Evolutionary conservation across 1,284 basidiomycete species (phyloP).

Genomic region (Boletus smithii): DNA sequence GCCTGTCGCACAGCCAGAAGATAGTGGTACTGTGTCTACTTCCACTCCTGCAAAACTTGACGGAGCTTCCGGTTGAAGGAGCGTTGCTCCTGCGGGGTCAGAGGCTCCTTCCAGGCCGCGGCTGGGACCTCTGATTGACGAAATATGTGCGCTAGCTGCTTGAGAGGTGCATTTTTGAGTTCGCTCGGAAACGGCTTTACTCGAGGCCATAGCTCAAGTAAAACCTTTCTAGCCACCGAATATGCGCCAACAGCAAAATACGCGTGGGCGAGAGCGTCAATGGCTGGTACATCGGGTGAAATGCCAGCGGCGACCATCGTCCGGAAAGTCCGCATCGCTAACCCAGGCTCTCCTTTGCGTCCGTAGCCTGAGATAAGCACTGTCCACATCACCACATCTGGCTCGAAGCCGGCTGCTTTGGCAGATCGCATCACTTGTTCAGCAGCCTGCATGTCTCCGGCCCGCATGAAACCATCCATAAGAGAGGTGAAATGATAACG

Average conservation of each 20-base stretch:
- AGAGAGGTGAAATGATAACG: constrained; percentile 66
- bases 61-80: constrained; percentile 33
- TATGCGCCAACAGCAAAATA: constrained; percentile 57
- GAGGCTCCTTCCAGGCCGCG: constrained; percentile 3
- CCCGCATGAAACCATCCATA: constrained; percentile 60
- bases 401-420: constrained; percentile 44
- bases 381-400: constrained; percentile 67
- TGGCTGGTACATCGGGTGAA: constrained; percentile 61
- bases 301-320: constrained; percentile 60
- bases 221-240: constrained; percentile 46
- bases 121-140: constrained; percentile 24
- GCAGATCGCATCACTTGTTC: constrained; percentile 51
- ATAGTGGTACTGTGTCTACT: constrained; percentile 5
- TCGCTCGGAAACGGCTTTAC: constrained; percentile 59
- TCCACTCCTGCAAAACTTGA: constrained; percentile 25
- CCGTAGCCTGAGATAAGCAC: constrained; percentile 67
- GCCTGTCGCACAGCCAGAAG: neutral
- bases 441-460: constrained; percentile 54
- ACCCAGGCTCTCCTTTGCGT: constrained; percentile 49
- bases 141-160: constrained; percentile 44
- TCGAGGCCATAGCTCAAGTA: constrained; percentile 61
- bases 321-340: constrained; percentile 54
- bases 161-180: constrained; percentile 40
- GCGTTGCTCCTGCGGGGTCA: constrained; percentile 31
- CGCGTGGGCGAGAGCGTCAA: constrained; percentile 66